Evolutionary conservation across 225 moss, liverwort and hornwort genomes (phyloP), one percentile per base, ranked within the genome.

Genomic region (Neckera pumila): DNA sequence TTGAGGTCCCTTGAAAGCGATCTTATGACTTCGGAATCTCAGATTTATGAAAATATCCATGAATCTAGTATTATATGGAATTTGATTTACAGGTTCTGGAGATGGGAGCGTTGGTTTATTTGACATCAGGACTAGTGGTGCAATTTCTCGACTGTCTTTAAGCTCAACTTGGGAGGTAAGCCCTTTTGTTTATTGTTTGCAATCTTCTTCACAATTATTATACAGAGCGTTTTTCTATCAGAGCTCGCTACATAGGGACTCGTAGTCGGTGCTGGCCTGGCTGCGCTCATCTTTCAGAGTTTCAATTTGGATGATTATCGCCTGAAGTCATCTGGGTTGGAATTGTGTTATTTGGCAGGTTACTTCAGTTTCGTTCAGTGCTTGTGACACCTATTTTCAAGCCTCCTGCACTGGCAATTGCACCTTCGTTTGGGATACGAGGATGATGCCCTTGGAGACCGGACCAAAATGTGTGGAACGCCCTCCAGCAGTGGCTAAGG

Each of bases 371-470:
- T 95, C 96, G 49, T 97, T 98, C 80, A 96, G 97, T 93, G 87
- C 92, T 42, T 98, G 97, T 90, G 97, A 93, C 62, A 96, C 95
- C n/a, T 98, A 91, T 83, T 96, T 98, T 76, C 97, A 98, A 89
- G 91, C 95, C 23, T 97, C 96, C 31, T 94, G 98, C 87, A 95
- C 95, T 67, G 95, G 95, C 31, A 97, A 97, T 86, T 93, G 93
- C 77, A 93, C 95, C 43, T 90, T 96, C n/a, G 92, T 97, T 83
- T 98, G 98, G 97, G 98, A 98, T 89, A 95, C 92, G 75, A 89
- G 98, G 79, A 95, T 98, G 95, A 96, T 98, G 93, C 92, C 97
- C n/a, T 92, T 97, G 91, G 92, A 94, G 73, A 85, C 88, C 23
- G 95, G 96, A 53, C 91, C 89, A 71, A 95, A 87, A 90, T 95